Percentiles rank a stretch among this genome's conserved stretches.
Evolutionary conservation across 2,329 filamentous ascomycete genomes (phyloP).

Genomic region (Fusarium metavorans): DNA sequence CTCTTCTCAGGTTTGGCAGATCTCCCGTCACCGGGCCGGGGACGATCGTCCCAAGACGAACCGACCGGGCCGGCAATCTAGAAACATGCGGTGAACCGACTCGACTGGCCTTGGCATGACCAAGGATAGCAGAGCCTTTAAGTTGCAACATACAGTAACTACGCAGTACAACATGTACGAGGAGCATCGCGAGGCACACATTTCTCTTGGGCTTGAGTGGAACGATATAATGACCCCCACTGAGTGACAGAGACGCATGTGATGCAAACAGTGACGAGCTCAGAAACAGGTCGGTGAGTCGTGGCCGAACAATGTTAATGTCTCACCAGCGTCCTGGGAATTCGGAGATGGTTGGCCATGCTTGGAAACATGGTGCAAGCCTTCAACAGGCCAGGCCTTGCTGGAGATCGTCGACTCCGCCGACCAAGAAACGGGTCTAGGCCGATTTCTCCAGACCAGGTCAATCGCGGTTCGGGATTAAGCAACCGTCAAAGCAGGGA

Average conservation of each 20-base stretch:
- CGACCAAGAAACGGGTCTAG: conserved; percentile 6
- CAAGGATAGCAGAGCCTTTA: conserved; percentile 3
- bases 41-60: conserved; percentile 29
- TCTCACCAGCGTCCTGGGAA: conserved; percentile 5
- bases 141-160: neutral
- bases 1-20: conserved; percentile 26
- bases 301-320: conserved; percentile 2
- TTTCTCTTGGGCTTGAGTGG: neutral
- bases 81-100: conserved; percentile 42
- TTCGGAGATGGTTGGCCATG: conserved; percentile 9
- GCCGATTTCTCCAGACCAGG: conserved; percentile 17
- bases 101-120: conserved; percentile 17
- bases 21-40: conserved; percentile 42
- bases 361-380: conserved; percentile 5
- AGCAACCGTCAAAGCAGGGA: conserved; percentile 18
- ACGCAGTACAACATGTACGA: neutral
- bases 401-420: neutral
- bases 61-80: conserved; percentile 31
- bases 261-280: neutral
- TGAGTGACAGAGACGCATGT: conserved; percentile 6
- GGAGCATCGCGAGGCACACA: conserved; percentile 2
- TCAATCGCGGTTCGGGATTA: conserved; percentile 19
- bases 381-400: neutral
- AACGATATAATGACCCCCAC: conserved; percentile 10
- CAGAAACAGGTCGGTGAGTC: neutral